Evolutionary conservation across 2,329 filamentous ascomycete species (phyloP).

Genomic region (Plectosphaerella plurivora): DNA sequence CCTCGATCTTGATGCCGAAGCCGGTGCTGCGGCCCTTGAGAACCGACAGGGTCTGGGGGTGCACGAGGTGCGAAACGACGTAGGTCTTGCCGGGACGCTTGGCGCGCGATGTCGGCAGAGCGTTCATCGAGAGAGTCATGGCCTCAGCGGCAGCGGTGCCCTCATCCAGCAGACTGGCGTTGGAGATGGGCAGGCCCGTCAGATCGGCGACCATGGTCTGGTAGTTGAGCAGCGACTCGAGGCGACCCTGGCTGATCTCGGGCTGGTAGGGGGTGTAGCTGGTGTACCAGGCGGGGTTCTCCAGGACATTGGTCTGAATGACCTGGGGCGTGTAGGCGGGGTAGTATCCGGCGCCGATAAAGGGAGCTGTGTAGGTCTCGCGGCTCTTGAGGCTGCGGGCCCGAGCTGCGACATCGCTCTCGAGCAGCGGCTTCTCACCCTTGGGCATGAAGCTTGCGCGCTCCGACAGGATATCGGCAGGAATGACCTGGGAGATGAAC

Average conservation of each 20-base stretch:
- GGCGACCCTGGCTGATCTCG: slow-evolving; percentile 90
- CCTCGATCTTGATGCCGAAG: slow-evolving; percentile 78
- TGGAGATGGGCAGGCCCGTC: slow-evolving; percentile 81
- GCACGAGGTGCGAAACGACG: slow-evolving; percentile 76
- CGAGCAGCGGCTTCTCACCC: slow-evolving; percentile 44
- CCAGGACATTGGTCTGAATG: slow-evolving; percentile 87
- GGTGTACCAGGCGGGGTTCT: slow-evolving; percentile 95
- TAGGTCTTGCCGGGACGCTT: slow-evolving; percentile 76
- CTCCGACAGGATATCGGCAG: slow-evolving; percentile 69
- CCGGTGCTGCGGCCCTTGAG: slow-evolving; percentile 81
- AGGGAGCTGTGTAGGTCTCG: slow-evolving; percentile 29
- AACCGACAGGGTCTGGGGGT: slow-evolving; percentile 82
- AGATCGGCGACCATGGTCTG: slow-evolving; percentile 90
- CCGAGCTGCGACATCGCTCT: slow-evolving; percentile 52
- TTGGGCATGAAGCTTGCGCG: slow-evolving; percentile 55
- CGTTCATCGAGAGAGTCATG: slow-evolving; percentile 87
- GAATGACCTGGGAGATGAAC: slow-evolving; percentile 81
- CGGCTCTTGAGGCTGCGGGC: slow-evolving; percentile 29
- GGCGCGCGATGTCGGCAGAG: slow-evolving; percentile 64
- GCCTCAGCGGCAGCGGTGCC: slow-evolving; percentile 90
- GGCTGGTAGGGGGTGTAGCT: slow-evolving; percentile 97
- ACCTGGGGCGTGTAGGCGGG: slow-evolving; percentile 82
- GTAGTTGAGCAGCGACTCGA: slow-evolving; percentile 92
- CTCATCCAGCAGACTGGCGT: slow-evolving; percentile 88
- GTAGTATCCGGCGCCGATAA: slow-evolving; percentile 87